Evolutionary conservation across 2,329 filamentous ascomycete genomes (phyloP).

Genomic region (Colletotrichum sp.): DNA sequence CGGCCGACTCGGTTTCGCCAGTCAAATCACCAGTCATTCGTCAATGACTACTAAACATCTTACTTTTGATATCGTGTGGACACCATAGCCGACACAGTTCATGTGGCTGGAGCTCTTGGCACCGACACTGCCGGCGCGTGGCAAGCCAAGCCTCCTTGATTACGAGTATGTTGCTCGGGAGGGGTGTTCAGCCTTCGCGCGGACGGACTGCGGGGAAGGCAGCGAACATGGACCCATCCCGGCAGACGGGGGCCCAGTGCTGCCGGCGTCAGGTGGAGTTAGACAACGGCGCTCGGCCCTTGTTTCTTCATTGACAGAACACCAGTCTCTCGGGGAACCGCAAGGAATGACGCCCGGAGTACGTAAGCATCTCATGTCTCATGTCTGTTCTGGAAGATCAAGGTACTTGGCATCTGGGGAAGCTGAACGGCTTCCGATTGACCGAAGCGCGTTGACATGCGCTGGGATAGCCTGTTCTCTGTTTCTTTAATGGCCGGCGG

Average conservation of each 20-base stretch:
- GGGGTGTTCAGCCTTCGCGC: not conserved
- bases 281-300: slow-evolving; percentile 1
- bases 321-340: not conserved
- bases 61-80: not conserved
- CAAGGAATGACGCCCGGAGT: not conserved
- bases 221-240: not conserved
- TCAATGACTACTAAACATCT: not conserved
- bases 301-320: not conserved
- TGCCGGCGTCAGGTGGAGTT: slow-evolving; percentile 4
- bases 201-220: slow-evolving; percentile 9
- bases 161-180: not conserved
- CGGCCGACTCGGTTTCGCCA: not conserved
- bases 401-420: not conserved
- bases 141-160: not conserved
- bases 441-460: not conserved
- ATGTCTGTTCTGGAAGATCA: not conserved
- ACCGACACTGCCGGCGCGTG: not conserved
- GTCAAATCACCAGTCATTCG: not conserved
- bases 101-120: not conserved
- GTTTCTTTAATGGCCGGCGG: not conserved
- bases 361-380: not conserved
- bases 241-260: not conserved
- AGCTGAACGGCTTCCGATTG: not conserved
- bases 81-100: not conserved
- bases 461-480: not conserved